Base-by-base conservation (phyloP, 495 filamentous ascomycete species). In the Xylaria intraflava region DNA sequence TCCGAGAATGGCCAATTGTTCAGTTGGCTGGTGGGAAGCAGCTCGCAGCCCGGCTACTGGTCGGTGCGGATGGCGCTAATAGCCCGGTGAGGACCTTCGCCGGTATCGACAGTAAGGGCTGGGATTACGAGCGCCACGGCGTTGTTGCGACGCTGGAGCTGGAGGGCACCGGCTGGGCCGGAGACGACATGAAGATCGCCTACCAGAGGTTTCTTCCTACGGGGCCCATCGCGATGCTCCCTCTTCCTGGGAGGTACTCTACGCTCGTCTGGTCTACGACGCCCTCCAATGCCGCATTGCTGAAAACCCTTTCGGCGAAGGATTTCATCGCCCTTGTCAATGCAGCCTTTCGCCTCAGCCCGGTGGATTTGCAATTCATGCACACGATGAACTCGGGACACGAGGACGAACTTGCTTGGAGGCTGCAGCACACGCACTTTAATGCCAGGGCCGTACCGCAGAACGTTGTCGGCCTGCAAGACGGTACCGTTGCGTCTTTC, bases 181-280 rank as follows among this genome's bases (percentile, higher is more conserved):
- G 71, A n/a, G 66, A 74, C 6, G 76, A 73, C 20, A 69, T 63
- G 50, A 87, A 86, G 57, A 88, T 81, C 44, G 93, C 93, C 24
- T 99, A 95, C 68, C 93, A 99, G 72, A 82, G 93, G 30, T 99
- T 99, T 70, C 78, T 99, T 17, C 93, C 93, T 1, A 86, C 88
- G 0, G 93, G 93, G 0, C 92, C 93, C 0, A 82, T 97, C 41
- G 93, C 93, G 6, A 80, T 97, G 59, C 79, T 99, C 2, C 92
- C 93, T 8, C 74, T 97, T 1, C 93, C 93, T 3, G 86, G 85
- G 14, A 85, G 88, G 57, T 80, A 80, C 58, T 82, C 89, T 4
- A 88, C 89, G 0, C 75, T 99, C 0, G 93, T 99, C 29, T 99
- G 93, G 93, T 92, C 88, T 0, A 96, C 93, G 3, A 88, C 84